Evolutionary conservation across 805 yeast species (phyloP), one percentile per base, ranked within the genome.

Genomic region (Ogataea parapolymorpha): DNA sequence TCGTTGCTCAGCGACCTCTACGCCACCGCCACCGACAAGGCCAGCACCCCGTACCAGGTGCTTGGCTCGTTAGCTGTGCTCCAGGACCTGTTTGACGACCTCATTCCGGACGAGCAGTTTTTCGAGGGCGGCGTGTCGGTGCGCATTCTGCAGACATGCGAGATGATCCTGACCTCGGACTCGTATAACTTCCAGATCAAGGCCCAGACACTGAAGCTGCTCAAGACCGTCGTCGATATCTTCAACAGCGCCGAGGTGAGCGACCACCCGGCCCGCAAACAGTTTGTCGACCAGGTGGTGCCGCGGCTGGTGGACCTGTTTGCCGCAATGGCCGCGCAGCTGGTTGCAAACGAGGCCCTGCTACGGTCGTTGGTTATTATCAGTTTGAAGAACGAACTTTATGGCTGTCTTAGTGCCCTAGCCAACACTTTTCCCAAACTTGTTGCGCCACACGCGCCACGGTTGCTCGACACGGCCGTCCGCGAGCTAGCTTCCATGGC

Each of bases 71-170:
- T 84, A 44, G 57, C 74, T 4, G 78, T 84, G 3, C 65, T 87
- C 32, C 78, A 74, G 50, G 97, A 91, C 46, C 69, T 93, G 17
- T 82, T 89, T 47, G 93, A 85, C 54, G 97, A 93, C 55, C 71
- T 89, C 37, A 78, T 93, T 23, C 75, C 91, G 2, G 96, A 88
- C 43, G 88, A 82, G 26, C 91, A 86, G 61, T 91, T 90, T 58
- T 85, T 89, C 69, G 82, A 78, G 39, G 82, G 78, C 9, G 85
- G 85, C 2, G 71, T 82, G 30, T 91, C 90, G 2, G 47, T 59
- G 14, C 69, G 70, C 30, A 70, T 85, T 0, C 66, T 80, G 28
- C 61, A 68, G 24, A 75, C 79, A 27, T 71, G 85, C 39, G 62
- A 71, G 28, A 56, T 58, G 31, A 54, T 80, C 22, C 55, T 79